Base-by-base conservation (phyloP, 1,284 basidiomycete genomes). In the Leccinum solheimii region DNA sequence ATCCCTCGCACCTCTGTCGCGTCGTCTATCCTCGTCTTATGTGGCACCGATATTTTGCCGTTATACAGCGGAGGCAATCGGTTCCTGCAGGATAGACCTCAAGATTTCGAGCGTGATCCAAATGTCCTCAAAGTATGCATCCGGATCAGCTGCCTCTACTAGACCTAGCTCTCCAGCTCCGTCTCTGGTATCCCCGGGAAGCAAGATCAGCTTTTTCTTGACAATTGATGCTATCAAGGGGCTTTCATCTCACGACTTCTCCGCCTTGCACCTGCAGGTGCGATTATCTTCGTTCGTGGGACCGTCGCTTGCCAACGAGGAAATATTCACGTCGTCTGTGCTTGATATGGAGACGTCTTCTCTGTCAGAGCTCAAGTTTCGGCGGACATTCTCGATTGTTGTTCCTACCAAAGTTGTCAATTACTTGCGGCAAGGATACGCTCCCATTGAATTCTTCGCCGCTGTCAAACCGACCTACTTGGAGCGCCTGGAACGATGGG, bases 11-110 rank as follows among this genome's bases (percentile, higher is more conserved):
- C 88, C 95, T 5, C 82, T 99, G 34, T 87, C 86, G 13, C 86
- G 92, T 45, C 84, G 89, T 57, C 78, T 93, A n/a, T 88, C 92
- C 0, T 91, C 90, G 6, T 83, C 82, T 1, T 87, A 86, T 26
- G 84, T 82, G 1, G 85, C 92, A 13, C 93, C 94, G 3, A 95
- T 98, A 71, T 93, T 94, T 72, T 96, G 93, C 72, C 86, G 91
- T 52, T 96, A 95, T 72, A 97, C 95, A 1, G 85, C 93, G 57
- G 95, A 97, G 73, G 94, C 94, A 2, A 94, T 97, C 64, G 95
- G 95, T 0, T 94, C 92, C 38, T 97, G 94, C 77, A 85, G 92
- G 19, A 82, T 95, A 55, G 89, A 92, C 66, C 82, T 95, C 74
- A 93, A 89, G 75, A 83, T 93, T 56, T 83, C 89, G 62, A 91